Percentiles rank a stretch among this genome's conserved stretches.
These are phyloP conservation scores for Taphrina confusa DNA, from an alignment of 1,139 yeast genomes.

Conservation along the genomic window DNA sequence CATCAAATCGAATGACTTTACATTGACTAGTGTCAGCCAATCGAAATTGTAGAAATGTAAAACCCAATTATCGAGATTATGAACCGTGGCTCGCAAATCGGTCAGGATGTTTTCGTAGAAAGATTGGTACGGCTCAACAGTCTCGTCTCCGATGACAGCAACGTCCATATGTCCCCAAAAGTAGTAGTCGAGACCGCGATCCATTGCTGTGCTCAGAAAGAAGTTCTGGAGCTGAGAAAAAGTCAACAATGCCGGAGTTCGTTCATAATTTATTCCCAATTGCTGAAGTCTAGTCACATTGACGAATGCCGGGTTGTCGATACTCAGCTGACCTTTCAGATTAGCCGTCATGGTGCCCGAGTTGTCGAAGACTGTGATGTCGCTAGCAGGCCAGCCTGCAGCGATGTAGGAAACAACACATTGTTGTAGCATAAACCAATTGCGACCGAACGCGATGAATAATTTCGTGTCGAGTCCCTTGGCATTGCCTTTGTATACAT, in stretches of 20 bases:
- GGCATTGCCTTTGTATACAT: constrained; percentile 5
- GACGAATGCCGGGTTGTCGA: constrained; percentile 7
- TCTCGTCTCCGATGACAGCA: constrained; percentile 10
- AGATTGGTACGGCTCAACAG: neutral
- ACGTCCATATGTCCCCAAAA: constrained; percentile 30
- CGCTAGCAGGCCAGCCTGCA: constrained; percentile 23
- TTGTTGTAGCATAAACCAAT: constrained; percentile 15
- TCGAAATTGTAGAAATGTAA: constrained; percentile 12
- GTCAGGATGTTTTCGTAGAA: constrained; percentile 10
- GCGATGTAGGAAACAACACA: constrained; percentile 17
- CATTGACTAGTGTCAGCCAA: constrained; percentile 23
- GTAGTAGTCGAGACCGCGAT: constrained; percentile 1
- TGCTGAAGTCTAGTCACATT: constrained; percentile 11
- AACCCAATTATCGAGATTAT: constrained; percentile 12
- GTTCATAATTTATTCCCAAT: constrained; percentile 10
- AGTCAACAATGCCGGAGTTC: constrained; percentile 13
- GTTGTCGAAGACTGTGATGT: constrained; percentile 21
- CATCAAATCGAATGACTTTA: neutral
- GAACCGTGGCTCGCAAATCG: neutral
- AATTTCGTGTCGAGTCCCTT: constrained; percentile 4
- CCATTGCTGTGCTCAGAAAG: constrained; percentile 15
- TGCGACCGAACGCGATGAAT: constrained; percentile 19
- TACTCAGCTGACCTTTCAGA: constrained; percentile 1
- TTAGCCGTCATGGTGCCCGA: constrained; percentile 23
- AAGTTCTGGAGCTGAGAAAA: constrained; percentile 14